Evolutionary conservation across 106 monocot genomes (phyloP).

Genomic region (Allium sativum): DNA sequence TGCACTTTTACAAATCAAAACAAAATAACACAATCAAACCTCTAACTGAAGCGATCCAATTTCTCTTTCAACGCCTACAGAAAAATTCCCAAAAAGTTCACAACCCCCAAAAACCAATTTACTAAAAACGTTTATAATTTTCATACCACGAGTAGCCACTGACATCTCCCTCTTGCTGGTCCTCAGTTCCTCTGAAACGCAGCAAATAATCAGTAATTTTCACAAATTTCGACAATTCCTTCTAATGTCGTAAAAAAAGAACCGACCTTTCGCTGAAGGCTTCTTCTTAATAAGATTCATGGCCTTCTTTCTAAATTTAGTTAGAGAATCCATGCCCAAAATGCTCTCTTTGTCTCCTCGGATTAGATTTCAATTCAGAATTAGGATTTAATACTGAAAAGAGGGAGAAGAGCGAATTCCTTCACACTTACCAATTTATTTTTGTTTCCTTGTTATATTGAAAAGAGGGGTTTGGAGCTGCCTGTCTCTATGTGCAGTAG

Average conservation of each 20-base stretch:
- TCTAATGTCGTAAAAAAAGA: neutral
- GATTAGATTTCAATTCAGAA: too few relatives aligned
- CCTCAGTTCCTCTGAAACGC: slow-evolving; percentile 66
- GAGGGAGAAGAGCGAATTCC: neutral
- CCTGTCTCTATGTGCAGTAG: too few relatives aligned
- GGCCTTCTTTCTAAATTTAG: slow-evolving; percentile 9
- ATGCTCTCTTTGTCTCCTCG: too few relatives aligned
- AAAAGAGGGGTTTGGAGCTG: too few relatives aligned
- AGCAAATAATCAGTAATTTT: neutral
- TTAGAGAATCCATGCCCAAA: neutral
- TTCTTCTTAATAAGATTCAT: slow-evolving; percentile 88
- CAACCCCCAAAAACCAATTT: neutral
- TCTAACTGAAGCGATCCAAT: slow-evolving; percentile 76
- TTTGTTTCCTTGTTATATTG: neutral
- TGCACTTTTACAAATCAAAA: too few relatives aligned
- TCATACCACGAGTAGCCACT: slow-evolving; percentile 72
- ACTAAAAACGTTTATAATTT: neutral
- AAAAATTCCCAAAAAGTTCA: neutral
- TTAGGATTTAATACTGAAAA: neutral
- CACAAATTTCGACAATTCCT: too few relatives aligned
- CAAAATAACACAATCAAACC: slow-evolving; percentile 22
- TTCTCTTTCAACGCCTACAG: slow-evolving; percentile 72
- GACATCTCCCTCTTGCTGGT: slow-evolving; percentile 86
- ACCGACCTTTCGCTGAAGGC: slow-evolving; percentile 57
- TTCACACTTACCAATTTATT: neutral